Evolutionary conservation across 2,329 filamentous ascomycete species (phyloP).

Genomic region (Pseudocercospora crystallina): DNA sequence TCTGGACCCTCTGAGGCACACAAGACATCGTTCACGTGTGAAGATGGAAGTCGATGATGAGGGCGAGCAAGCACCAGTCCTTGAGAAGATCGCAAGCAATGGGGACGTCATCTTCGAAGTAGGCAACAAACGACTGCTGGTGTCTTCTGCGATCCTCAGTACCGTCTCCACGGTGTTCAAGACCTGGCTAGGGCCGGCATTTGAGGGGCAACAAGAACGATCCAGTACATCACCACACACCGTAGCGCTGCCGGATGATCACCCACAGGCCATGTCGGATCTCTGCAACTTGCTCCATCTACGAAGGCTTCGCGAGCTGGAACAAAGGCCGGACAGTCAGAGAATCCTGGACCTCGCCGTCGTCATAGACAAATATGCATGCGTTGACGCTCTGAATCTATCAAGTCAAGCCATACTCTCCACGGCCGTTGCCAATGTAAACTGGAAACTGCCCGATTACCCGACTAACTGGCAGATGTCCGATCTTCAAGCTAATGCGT

Average conservation of each 20-base stretch:
- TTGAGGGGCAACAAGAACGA: constrained; percentile 1
- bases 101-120: constrained; percentile 3
- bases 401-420: no score
- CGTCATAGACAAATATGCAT: background rate
- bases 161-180: constrained; percentile 2
- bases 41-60: background rate
- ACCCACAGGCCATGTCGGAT: background rate
- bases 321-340: background rate
- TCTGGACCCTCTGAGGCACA: no score
- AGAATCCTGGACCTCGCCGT: background rate
- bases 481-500: no score
- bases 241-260: background rate
- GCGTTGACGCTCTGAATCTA: background rate
- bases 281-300: constrained; percentile 8
- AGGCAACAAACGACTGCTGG: background rate
- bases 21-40: no score
- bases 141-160: constrained; percentile 3
- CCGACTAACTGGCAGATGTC: no score
- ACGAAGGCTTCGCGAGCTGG: background rate
- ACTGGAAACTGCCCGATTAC: no score
- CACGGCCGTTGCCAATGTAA: no score
- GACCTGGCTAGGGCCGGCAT: background rate
- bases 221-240: background rate
- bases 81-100: background rate
- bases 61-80: background rate